A percentile compares a stretch with the other conserved stretches of the same genome.
These are phyloP conservation scores for Globisporangium canariense DNA, from an alignment of 352 stramenopile genomes.

Conservation along the genomic window DNA sequence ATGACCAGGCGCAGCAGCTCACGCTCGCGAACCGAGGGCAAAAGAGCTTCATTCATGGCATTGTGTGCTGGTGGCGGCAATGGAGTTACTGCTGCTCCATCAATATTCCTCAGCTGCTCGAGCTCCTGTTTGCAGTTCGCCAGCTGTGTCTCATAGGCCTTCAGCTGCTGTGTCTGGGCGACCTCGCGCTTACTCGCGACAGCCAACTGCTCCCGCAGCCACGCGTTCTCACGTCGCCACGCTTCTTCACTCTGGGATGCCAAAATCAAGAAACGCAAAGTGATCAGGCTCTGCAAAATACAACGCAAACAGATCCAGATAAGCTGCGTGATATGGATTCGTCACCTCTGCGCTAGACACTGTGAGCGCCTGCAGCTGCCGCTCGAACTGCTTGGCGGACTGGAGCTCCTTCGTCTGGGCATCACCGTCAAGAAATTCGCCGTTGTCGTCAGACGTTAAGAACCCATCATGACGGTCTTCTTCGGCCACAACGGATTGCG, in stretches of 20 bases:
- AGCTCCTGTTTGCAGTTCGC: constrained; percentile 10
- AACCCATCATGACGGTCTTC: not conserved
- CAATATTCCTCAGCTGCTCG: constrained; percentile 9
- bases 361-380: constrained; percentile 3
- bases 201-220: constrained; percentile 19
- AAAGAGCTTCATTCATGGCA: not conserved
- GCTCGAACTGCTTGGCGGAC: not conserved
- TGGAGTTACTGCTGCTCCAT: not conserved
- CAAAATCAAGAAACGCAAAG: not conserved
- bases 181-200: constrained; percentile 12
- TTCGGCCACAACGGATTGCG: not conserved
- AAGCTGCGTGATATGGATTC: not conserved
- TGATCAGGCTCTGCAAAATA: not conserved
- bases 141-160: constrained; percentile 9
- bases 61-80: not conserved
- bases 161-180: constrained; percentile 9
- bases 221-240: constrained; percentile 28
- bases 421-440: constrained; percentile 3
- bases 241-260: constrained; percentile 18
- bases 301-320: not conserved
- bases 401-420: not conserved
- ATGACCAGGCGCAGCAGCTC: constrained; percentile 27
- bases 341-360: constrained; percentile 7
- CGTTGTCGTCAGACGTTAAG: not conserved
- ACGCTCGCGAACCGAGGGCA: constrained; percentile 9